Conservation (phyloP, 208 protist genomes). For the Crithidia expoeki region DNA sequence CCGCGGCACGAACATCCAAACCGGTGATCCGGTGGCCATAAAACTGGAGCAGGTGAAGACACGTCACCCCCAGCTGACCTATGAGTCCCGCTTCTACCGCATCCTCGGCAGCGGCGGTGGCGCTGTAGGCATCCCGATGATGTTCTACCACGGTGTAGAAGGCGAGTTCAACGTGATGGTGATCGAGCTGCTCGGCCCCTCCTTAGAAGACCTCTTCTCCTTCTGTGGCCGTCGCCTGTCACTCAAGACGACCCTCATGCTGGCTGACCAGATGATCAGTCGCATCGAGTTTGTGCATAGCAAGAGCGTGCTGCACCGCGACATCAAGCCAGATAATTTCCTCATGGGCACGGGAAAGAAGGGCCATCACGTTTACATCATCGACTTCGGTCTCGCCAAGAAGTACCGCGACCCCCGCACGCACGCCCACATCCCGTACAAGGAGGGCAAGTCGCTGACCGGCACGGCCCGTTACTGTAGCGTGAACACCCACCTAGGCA, state of each 20-base stretch:
- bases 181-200: conserved; percentile 93
- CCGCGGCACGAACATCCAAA: conserved; percentile 91
- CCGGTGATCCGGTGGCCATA: conserved; percentile 88
- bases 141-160: conserved; percentile 91
- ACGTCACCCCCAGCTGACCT: conserved; percentile 92
- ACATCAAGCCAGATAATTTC: conserved; percentile 97
- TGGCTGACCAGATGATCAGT: conserved; percentile 92
- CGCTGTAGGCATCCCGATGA: conserved; percentile 85
- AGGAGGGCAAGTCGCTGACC: conserved; percentile 99
- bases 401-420: conserved; percentile 98
- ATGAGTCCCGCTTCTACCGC: conserved; percentile 90
- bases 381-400: conserved; percentile 99
- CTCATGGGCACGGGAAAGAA: conserved; percentile 92
- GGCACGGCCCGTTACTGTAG: conserved; percentile 99
- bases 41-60: conserved; percentile 92
- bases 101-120: conserved; percentile 79
- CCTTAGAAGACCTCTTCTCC: conserved; percentile 92
- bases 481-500: conserved; percentile 99
- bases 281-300: conserved; percentile 93
- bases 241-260: conserved; percentile 93
- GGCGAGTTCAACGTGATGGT: conserved; percentile 95
- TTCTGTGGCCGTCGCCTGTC: conserved; percentile 88
- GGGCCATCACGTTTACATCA: conserved; percentile 94
- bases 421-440: conserved; percentile 99
- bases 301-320: conserved; percentile 92